A percentile compares a stretch with the other conserved stretches of the same genome.
These are phyloP conservation scores for Spinellus fusiger DNA, from an alignment of 192 early-diverging fungal species.

Conservation along the genomic window DNA sequence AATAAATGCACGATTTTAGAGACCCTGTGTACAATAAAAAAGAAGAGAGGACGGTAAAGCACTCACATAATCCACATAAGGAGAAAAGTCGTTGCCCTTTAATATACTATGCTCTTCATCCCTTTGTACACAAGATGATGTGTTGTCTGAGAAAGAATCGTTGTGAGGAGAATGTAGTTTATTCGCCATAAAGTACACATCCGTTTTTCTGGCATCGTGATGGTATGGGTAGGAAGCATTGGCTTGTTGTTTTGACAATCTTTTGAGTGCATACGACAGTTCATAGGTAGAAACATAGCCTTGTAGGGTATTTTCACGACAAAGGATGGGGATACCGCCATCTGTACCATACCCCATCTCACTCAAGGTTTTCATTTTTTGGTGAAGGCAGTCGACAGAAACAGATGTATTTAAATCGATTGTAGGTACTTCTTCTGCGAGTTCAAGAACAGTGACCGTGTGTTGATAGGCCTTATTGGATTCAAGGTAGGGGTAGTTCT, in stretches of 20 bases:
- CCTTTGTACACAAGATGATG: neutral
- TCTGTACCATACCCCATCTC: conserved; percentile 56
- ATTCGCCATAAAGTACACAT: neutral
- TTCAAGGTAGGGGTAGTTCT: conserved; percentile 73
- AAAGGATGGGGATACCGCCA: conserved; percentile 69
- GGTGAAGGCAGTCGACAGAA: conserved; percentile 48
- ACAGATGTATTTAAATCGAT: conserved; percentile 61
- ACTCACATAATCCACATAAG: conserved; percentile 32
- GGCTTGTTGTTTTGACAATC: neutral
- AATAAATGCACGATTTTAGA: neutral
- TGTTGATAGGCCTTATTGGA: conserved; percentile 68
- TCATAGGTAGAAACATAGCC: conserved; percentile 83
- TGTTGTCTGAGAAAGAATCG: neutral
- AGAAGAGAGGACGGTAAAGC: neutral
- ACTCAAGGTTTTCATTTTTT: conserved; percentile 47
- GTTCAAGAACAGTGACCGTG: conserved; percentile 51
- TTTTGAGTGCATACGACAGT: conserved; percentile 64
- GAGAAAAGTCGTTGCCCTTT: conserved; percentile 25
- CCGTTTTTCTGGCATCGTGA: neutral
- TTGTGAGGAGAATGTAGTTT: neutral
- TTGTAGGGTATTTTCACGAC: conserved; percentile 49
- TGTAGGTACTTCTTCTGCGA: conserved; percentile 61
- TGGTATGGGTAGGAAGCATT: neutral
- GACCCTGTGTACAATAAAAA: neutral
- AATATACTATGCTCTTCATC: neutral